A percentile compares a stretch with the other conserved stretches of the same genome.
Evolutionary conservation across 192 early-diverging fungal species (phyloP).

Genomic region (Umbelopsis ramanniana): DNA sequence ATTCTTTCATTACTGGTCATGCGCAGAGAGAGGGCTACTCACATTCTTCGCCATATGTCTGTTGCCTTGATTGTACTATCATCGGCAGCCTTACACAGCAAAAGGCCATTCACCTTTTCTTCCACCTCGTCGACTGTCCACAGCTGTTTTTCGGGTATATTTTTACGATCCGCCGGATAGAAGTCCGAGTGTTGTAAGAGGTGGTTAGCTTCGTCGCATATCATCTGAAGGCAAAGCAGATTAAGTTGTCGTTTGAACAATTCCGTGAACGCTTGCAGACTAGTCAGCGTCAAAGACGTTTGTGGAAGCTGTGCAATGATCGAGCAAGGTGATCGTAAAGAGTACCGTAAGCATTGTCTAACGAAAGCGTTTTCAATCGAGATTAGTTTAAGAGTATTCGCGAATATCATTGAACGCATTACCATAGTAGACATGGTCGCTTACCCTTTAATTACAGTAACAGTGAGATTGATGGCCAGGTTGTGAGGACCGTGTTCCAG

Average conservation of each 20-base stretch:
- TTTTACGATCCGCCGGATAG: constrained; percentile 15
- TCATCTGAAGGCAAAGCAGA: constrained; percentile 31
- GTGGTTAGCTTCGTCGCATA: constrained; percentile 40
- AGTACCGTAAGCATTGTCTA: constrained; percentile 34
- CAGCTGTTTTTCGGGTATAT: constrained; percentile 23
- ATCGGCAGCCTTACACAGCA: background rate
- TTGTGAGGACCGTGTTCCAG: constrained; percentile 8
- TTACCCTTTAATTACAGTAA: constrained; percentile 43
- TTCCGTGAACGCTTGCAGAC: constrained; percentile 36
- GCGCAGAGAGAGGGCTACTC: background rate
- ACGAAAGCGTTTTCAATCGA: background rate
- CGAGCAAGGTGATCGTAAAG: constrained; percentile 26
- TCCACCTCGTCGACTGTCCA: constrained; percentile 45
- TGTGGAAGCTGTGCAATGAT: constrained; percentile 36
- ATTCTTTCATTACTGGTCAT: background rate
- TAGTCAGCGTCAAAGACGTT: constrained; percentile 31
- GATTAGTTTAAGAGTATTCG: background rate
- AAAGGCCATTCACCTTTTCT: constrained; percentile 31
- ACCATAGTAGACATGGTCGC: too few relatives aligned
- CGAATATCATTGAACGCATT: too few relatives aligned
- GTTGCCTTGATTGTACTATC: background rate
- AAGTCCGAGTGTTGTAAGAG: constrained; percentile 19
- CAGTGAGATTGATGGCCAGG: constrained; percentile 26
- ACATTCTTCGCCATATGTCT: constrained; percentile 23
- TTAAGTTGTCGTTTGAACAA: constrained; percentile 41